Base-by-base conservation (phyloP, 495 filamentous ascomycete species). In the Lepidopterella palustris region DNA sequence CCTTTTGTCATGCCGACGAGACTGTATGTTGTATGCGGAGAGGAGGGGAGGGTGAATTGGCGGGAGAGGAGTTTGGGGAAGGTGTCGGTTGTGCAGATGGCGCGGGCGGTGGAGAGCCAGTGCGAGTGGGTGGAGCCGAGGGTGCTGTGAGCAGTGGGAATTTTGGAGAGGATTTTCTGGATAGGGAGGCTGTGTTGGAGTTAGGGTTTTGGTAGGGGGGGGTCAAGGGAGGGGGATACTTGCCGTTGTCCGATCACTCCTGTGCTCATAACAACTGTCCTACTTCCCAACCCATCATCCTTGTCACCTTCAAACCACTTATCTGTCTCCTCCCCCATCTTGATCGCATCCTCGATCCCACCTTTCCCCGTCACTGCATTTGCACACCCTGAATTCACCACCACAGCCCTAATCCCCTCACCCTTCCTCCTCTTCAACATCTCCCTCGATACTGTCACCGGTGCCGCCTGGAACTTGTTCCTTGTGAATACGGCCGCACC, bases 41-140 rank as follows among this genome's bases (percentile, higher is more conserved):
- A 88, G 9, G 89, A 93, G 23, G 92, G 92, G 26, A 99, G 83
- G 4, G 76, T 84, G 74, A 97, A 99, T 4, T 82, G 84, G 57
- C 80, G 82, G 20, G 92, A 96, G 58, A 89, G 77, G 59, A 99
- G 85, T 76, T 99, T 99, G 61, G 95, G 93, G 77, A 99, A 99
- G 26, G 95, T 99, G 74, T 99, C 95, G 26, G 93, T 99, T 15
- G 93, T 99, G 78, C 92, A 97, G 73, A 99, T 99, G 23, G 93
- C 91, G 67, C 86, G 87, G 51, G 95, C 95, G 50, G 88, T 85
- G 26, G 77, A 77, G 42, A 97, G 77, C 92, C 92, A 99, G 73
- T 90, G 81, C 53, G 87, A 81, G 74, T 97, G 92, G 8, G 84
- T 82, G 23, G 80, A 78, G 55, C 84, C 86, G 54, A 95, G 82